Evolutionary conservation across 2,329 filamentous ascomycete species (phyloP).

Genomic region (Aureobasidium sp.): DNA sequence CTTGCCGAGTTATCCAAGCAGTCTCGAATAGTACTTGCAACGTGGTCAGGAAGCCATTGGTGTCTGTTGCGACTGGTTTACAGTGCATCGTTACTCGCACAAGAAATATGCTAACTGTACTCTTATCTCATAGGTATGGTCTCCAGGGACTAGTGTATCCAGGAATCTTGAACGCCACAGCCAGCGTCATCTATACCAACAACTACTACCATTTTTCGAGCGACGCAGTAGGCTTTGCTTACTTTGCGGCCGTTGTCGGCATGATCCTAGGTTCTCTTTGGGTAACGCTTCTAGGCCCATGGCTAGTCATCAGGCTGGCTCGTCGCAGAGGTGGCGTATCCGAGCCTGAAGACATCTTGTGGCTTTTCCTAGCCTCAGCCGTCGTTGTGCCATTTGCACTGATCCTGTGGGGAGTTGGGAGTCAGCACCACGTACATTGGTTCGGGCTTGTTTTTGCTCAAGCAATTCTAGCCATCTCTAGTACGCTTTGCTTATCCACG

Average conservation of each 20-base stretch:
- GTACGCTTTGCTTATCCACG: slow-evolving; percentile 8
- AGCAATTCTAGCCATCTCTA: slow-evolving; percentile 20
- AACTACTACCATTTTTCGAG: slow-evolving; percentile 29
- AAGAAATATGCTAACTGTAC: no score
- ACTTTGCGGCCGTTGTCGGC: slow-evolving; percentile 24
- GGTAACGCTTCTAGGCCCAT: slow-evolving; percentile 26
- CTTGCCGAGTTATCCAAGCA: no score
- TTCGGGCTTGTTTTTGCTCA: slow-evolving; percentile 23
- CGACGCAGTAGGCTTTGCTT: slow-evolving; percentile 26
- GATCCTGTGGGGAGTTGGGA: slow-evolving; percentile 6
- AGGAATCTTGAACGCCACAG: slow-evolving; percentile 14
- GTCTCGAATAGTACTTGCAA: no score
- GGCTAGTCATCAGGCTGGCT: slow-evolving; percentile 27
- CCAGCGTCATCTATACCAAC: slow-evolving; percentile 14
- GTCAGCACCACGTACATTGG: not conserved
- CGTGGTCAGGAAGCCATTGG: no score
- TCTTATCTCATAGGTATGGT: not conserved
- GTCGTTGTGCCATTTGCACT: slow-evolving; percentile 6
- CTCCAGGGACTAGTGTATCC: slow-evolving; percentile 12
- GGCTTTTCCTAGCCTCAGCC: slow-evolving; percentile 24
- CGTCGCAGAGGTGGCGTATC: slow-evolving; percentile 33
- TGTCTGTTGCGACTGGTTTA: no score
- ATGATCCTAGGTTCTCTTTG: slow-evolving; percentile 22
- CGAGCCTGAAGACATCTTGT: slow-evolving; percentile 34
- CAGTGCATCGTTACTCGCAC: no score